Percentiles rank a stretch among this genome's conserved stretches.
Conservation (phyloP, 176 grass and related monocot species). For the Echinochloa phyllopogon region DNA sequence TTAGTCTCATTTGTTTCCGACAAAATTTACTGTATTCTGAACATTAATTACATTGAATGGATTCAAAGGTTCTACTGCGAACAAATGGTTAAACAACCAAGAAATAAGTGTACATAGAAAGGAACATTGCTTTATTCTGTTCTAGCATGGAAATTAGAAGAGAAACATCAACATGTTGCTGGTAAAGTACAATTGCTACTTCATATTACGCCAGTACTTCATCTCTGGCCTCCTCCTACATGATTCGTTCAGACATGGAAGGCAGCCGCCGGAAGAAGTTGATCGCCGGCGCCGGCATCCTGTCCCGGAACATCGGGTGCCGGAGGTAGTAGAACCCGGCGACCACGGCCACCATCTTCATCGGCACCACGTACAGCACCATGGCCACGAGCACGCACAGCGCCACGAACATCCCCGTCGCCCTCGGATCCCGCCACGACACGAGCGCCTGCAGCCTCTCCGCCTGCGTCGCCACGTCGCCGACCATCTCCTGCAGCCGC, state of each 20-base stretch:
- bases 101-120: not conserved
- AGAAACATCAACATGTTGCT: not conserved
- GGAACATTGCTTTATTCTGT: not conserved
- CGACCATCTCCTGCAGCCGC: slow-evolving; percentile 82
- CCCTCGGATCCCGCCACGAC: slow-evolving; percentile 82
- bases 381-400: slow-evolving; percentile 63
- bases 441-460: slow-evolving; percentile 92
- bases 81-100: not conserved
- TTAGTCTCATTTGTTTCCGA: not conserved
- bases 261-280: slow-evolving; percentile 90
- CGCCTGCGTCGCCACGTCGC: slow-evolving; percentile 82
- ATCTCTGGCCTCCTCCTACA: slow-evolving; percentile 29
- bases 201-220: not conserved
- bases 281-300: slow-evolving; percentile 60
- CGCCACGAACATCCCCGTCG: slow-evolving; percentile 81
- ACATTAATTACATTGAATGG: not conserved
- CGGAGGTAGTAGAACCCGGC: slow-evolving; percentile 77
- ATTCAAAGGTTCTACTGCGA: not conserved
- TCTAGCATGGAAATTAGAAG: not conserved
- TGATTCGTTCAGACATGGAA: slow-evolving; percentile 76
- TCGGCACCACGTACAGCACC: slow-evolving; percentile 71
- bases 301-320: slow-evolving; percentile 87
- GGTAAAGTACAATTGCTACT: not conserved
- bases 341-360: slow-evolving; percentile 59
- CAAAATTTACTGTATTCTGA: not conserved